phyloP scores from a whole-genome alignment of 352 stramenopile species.

The Phytophthora uliginosa region DNA sequence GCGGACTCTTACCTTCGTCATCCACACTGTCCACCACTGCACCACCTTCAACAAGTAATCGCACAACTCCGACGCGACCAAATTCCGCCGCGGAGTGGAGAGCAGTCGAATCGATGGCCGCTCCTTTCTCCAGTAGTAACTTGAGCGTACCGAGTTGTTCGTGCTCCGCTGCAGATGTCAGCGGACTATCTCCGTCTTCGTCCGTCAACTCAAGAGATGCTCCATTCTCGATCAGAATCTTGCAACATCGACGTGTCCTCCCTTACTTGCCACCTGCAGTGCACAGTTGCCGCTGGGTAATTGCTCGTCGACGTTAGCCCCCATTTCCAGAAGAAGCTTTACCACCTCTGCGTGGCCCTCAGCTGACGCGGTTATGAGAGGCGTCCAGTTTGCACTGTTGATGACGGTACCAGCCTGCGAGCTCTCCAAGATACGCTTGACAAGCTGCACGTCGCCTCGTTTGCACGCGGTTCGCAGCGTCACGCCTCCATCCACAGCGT shows the following conservation, averaged over 20 bases:
- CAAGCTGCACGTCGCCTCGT: not conserved
- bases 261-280: not conserved
- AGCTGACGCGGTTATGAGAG: not conserved
- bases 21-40: not conserved
- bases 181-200: conserved; percentile 2
- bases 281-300: not conserved
- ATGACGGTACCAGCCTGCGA: not conserved
- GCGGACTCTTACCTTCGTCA: not conserved
- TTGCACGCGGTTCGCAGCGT: not conserved
- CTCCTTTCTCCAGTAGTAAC: not conserved
- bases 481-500: not conserved
- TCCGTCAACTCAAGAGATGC: not conserved
- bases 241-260: not conserved
- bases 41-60: not conserved
- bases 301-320: not conserved
- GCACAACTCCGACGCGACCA: not conserved
- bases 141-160: not conserved
- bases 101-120: not conserved
- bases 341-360: not conserved
- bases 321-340: not conserved
- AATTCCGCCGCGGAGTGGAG: not conserved
- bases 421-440: not conserved
- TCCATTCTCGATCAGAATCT: not conserved
- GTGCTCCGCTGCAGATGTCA: not conserved
- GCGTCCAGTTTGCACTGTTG: not conserved